Percentiles rank a stretch among this genome's conserved stretches.
Evolutionary conservation across 2,329 filamentous ascomycete species (phyloP).

Genomic region (Trichoderma gracile): DNA sequence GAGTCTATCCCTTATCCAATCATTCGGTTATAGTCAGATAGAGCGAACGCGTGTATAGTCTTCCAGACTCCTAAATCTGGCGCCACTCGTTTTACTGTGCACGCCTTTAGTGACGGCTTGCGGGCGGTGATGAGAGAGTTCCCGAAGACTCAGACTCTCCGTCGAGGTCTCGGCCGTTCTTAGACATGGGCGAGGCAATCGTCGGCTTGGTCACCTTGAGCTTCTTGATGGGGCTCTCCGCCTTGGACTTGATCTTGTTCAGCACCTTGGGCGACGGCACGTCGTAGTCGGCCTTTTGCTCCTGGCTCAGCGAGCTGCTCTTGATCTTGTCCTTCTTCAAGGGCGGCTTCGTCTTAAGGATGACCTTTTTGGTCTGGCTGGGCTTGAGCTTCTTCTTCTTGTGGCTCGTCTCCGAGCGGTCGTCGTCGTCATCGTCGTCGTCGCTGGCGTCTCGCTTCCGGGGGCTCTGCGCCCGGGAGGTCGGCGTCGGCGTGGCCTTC

Average conservation of each 20-base stretch:
- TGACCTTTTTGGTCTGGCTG: constrained; percentile 52
- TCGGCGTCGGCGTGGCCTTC: constrained; percentile 60
- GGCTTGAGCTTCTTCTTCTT: constrained; percentile 63
- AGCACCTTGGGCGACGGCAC: constrained; percentile 30
- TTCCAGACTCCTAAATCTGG: neutral
- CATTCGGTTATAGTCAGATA: neutral
- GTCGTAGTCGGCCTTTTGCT: constrained; percentile 45
- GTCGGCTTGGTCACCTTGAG: constrained; percentile 50
- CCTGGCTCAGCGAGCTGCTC: constrained; percentile 52
- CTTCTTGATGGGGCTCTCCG: constrained; percentile 46
- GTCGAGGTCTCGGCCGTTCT: constrained; percentile 52
- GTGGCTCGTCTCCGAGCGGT: constrained; percentile 49
- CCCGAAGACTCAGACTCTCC: constrained; percentile 59
- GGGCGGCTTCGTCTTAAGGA: constrained; percentile 54
- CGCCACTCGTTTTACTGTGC: too few species aligned
- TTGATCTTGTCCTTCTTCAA: constrained; percentile 60
- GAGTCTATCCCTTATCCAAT: constrained; percentile 35
- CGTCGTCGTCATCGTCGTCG: constrained; percentile 49
- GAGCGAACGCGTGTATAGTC: neutral
- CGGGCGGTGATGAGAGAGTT: constrained; percentile 56
- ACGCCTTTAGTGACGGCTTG: constrained; percentile 7
- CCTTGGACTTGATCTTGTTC: constrained; percentile 41
- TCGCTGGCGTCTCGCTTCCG: constrained; percentile 60
- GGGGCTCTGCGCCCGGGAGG: constrained; percentile 55
- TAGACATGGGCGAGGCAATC: constrained; percentile 51